Conservation (phyloP, 2,329 filamentous ascomycete genomes). For the Pestalotiopsis sp. region DNA sequence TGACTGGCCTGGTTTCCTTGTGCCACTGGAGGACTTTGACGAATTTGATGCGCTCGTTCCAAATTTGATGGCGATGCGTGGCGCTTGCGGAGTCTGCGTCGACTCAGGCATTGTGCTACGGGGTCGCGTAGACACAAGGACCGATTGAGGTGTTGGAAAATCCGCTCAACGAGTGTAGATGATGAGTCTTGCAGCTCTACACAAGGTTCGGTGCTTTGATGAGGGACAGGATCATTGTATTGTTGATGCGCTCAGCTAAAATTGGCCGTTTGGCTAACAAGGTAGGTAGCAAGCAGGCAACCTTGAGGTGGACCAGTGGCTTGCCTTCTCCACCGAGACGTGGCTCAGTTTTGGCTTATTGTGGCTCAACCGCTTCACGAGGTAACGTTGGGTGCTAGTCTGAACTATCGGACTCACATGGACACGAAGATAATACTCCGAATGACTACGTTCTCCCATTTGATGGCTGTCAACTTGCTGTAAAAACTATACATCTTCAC, state of each 20-base stretch:
- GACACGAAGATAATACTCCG: background rate
- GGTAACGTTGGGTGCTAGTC: background rate
- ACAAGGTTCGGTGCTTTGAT: no score
- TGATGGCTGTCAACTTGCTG: background rate
- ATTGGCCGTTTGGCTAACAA: no score
- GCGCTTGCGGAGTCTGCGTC: constrained; percentile 31
- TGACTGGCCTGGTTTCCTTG: constrained; percentile 28
- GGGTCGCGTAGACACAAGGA: background rate
- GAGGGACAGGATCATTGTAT: no score
- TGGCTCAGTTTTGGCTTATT: background rate
- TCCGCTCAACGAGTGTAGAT: no score
- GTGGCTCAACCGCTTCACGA: background rate
- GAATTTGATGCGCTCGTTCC: constrained; percentile 34
- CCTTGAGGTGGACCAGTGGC: background rate
- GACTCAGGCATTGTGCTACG: constrained; percentile 39
- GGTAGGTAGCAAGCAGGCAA: no score
- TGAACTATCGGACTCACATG: background rate
- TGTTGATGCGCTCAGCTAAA: no score
- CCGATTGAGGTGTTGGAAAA: no score
- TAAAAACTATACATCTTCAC: background rate
- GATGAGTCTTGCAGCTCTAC: no score
- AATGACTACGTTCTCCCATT: background rate
- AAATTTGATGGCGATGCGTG: constrained; percentile 54
- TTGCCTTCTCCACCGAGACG: background rate
- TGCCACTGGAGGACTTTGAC: constrained; percentile 30